Base-by-base conservation (phyloP, 768 basidiomycete genomes). In the Tricholomella constricta region DNA sequence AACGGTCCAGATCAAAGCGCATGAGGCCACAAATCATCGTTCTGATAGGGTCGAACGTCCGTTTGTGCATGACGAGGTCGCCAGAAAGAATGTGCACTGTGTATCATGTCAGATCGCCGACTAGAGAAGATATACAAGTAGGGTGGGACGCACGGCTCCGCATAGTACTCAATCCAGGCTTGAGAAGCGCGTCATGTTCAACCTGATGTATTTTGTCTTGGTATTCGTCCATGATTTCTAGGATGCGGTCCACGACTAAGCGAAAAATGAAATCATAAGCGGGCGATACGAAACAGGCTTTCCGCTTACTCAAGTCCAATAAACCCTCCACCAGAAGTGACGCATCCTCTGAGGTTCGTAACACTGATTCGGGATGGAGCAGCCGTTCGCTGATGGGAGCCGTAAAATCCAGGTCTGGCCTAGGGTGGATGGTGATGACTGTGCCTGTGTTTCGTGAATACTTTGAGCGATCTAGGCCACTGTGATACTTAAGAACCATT, bases 61-160 rank as follows among this genome's bases (percentile, higher is more conserved):
- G 78, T 62, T 86, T 89, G 65, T 85, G 84, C 55, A 87, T 70
- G 46, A 84, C 83, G 9, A 89, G 74, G 61, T 90, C 86, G 11
- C 86, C 86, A 27, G 85, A 85, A 11, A 89, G 71, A 48, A 90
- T 84, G 63, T 90, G 88, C 47, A 89, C 86, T 86, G 45, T 38
- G 36, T 20, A 26, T 29, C 27, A n/a, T 9, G 6, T 14, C 50
- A 27, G 48, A 19, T 46, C 6, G 35, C 36, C 7, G 23, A n/a
- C 14, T 41, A 44, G 34, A 43, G 34, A 11, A 19, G 46, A 17
- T 12, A 40, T 32, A 37, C 3, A 27, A 11, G n/a, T n/a, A 47
- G 41, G 6, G 35, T 9, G 12, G 20, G 17, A 68, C 83, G 41
- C 61, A 87, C 85, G 62, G 38, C 72, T 75, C 15, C 84, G 77